These are phyloP conservation scores for Chenopodium suecicum DNA, from an alignment of 148 eudicot species.

Conservation along the genomic window DNA sequence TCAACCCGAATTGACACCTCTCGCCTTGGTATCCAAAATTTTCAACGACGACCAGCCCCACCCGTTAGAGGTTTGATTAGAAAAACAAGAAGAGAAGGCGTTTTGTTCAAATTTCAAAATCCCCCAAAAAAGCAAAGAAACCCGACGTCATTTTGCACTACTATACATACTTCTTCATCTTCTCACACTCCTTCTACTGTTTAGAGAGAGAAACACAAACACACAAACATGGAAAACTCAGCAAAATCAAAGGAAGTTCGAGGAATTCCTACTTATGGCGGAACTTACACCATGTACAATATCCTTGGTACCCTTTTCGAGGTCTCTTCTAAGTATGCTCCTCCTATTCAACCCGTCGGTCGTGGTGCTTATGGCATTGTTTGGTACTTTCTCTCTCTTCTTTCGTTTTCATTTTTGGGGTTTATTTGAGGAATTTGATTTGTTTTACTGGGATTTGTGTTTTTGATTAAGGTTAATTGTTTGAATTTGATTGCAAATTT, in stretches of 20 bases:
- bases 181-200: too few relatives aligned
- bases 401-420: neutral
- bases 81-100: too few relatives aligned
- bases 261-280: constrained; percentile 46
- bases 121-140: neutral
- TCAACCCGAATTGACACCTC: too few relatives aligned
- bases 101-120: constrained; percentile 9
- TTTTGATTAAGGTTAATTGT: neutral
- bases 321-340: constrained; percentile 60
- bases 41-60: too few relatives aligned
- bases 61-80: too few relatives aligned
- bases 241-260: constrained; percentile 29
- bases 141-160: too few relatives aligned
- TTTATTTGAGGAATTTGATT: neutral
- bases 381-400: constrained; percentile 41
- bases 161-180: too few relatives aligned
- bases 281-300: constrained; percentile 55
- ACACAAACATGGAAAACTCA: constrained; percentile 41
- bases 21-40: too few relatives aligned
- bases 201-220: neutral
- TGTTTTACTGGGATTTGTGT: neutral
- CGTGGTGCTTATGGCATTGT: constrained; percentile 93
- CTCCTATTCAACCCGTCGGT: constrained; percentile 81
- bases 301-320: constrained; percentile 65
- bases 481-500: neutral